Conservation (phyloP, 352 stramenopile species). For the Phytopythium ostracodes region DNA sequence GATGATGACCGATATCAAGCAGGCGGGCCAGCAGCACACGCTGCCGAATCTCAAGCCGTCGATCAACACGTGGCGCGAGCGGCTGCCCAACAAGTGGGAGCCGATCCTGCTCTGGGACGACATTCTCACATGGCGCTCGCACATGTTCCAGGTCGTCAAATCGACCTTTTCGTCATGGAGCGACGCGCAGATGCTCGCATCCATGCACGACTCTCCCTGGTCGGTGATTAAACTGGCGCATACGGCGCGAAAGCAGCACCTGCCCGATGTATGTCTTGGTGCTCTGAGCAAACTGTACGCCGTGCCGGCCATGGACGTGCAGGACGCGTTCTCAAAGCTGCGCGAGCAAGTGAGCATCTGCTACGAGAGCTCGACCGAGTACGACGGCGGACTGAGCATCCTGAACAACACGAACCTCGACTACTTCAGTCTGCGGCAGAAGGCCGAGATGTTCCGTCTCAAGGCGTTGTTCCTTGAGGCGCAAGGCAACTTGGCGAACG, state of each 20-base stretch:
- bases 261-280: slow-evolving; percentile 84
- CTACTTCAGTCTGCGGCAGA: slow-evolving; percentile 90
- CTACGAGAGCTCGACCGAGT: slow-evolving; percentile 86
- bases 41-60: slow-evolving; percentile 87
- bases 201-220: slow-evolving; percentile 92
- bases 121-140: slow-evolving; percentile 90
- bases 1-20: slow-evolving; percentile 89
- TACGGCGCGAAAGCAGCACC: slow-evolving; percentile 87
- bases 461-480: slow-evolving; percentile 89
- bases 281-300: slow-evolving; percentile 85
- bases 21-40: slow-evolving; percentile 75
- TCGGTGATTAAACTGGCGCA: slow-evolving; percentile 91
- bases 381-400: slow-evolving; percentile 86
- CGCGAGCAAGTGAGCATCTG: slow-evolving; percentile 92
- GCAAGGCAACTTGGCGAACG: slow-evolving; percentile 69
- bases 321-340: slow-evolving; percentile 91
- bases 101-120: slow-evolving; percentile 91
- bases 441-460: slow-evolving; percentile 91
- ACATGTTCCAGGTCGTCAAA: slow-evolving; percentile 92
- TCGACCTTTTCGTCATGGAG: slow-evolving; percentile 81
- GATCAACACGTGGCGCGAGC: slow-evolving; percentile 92
- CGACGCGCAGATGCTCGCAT: slow-evolving; percentile 84
- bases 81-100: slow-evolving; percentile 93
- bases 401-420: slow-evolving; percentile 93
- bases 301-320: slow-evolving; percentile 89